Evolutionary conservation across 2,329 filamentous ascomycete species (phyloP).

Genomic region (Boeremia lycopersici): DNA sequence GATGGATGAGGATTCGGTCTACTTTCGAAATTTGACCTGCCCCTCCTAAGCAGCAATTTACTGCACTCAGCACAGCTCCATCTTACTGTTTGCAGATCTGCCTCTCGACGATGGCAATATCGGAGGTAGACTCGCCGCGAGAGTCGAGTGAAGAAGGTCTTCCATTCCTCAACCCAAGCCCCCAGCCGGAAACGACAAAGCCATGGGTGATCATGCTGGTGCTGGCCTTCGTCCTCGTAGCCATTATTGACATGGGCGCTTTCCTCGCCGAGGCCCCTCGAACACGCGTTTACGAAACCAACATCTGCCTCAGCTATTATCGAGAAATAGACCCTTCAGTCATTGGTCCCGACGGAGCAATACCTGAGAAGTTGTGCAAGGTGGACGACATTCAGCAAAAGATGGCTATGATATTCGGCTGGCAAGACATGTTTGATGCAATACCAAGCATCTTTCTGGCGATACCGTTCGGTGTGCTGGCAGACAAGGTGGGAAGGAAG

Average conservation of each 20-base stretch:
- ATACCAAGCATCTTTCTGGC: conserved; percentile 53
- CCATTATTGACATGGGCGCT: conserved; percentile 54
- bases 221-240: conserved; percentile 51
- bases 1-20: not conserved
- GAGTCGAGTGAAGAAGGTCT: conserved; percentile 25
- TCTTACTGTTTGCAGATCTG: not conserved
- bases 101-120: conserved; percentile 16
- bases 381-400: conserved; percentile 55
- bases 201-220: conserved; percentile 40
- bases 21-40: not conserved
- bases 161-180: conserved; percentile 20
- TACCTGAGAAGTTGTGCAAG: conserved; percentile 58
- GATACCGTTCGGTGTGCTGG: conserved; percentile 57
- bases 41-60: not conserved
- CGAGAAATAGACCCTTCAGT: conserved; percentile 49
- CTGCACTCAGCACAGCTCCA: not conserved
- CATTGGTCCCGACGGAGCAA: conserved; percentile 50
- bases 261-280: conserved; percentile 53
- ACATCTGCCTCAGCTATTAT: conserved; percentile 56
- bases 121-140: conserved; percentile 8
- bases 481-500: conserved; percentile 56
- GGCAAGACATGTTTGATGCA: conserved; percentile 56
- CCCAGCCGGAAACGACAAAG: conserved; percentile 24
- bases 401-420: conserved; percentile 58
- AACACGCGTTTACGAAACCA: conserved; percentile 57